Evolutionary conservation across 306 rosid species (phyloP), one percentile per base, ranked within the genome.

Genomic region (Dryas octopetala): DNA sequence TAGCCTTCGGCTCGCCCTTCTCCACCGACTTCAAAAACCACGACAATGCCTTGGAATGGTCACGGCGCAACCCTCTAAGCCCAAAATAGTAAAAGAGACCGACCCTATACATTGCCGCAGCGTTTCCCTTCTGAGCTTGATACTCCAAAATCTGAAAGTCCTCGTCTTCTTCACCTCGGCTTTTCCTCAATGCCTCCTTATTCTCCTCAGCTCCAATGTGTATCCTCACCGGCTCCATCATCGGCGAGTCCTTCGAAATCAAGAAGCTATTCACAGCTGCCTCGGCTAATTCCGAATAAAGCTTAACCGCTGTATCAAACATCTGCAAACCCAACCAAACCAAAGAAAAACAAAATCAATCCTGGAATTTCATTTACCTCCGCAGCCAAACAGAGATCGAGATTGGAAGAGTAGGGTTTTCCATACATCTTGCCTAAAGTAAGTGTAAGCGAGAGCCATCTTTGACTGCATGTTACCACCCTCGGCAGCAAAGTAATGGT

Each of bases 31-130:
- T 96, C 73, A 89, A 59, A 83, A 96, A 92, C 98, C 98, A 92
- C 0, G 84, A 81, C 73, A 96, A 76, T 2, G 99, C 98, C 80
- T 92, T 92, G 45, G 86, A 68, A 70, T 96, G 96, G 80, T 96
- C 99, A 0, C 98, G 96, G 78, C 98, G 86, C 85, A 96, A 79
- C 57, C 99, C 99, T 58, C 98, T 88, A 7, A 96, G 83, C 40
- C 99, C 99, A 59, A 96, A 96, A 81, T 92, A 96, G 89, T 92
- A 96, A 88, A 96, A 96, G 28, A 96, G 92, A 0, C 99, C 99
- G 65, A 96, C 79, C 83, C 80, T 96, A 75, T 96, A 92, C 99
- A 92, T 96, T 53, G 99, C 98, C 52, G 81, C 92, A 1, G 99
- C 93, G 84, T 86, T 90, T 61, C 98, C 99, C 80, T 92, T 95